Conservation (phyloP, 129 eudicot genomes). For the Pseudognaphalium luteoalbum region DNA sequence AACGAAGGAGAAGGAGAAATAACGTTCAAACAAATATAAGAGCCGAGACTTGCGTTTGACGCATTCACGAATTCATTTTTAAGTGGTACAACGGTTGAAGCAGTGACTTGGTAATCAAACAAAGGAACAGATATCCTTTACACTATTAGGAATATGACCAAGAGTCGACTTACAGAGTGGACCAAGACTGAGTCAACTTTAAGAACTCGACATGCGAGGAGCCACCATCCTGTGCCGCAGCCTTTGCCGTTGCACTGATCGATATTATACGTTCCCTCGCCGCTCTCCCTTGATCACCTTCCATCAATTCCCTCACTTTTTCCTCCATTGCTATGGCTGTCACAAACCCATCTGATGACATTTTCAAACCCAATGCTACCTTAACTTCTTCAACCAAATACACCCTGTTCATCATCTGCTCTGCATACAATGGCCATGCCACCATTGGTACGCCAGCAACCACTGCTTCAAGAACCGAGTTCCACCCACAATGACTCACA, state of each 20-base stretch:
- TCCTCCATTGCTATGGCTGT: conserved; percentile 13
- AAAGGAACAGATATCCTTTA: no score
- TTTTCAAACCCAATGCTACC: conserved; percentile 46
- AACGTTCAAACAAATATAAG: no score
- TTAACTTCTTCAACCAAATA: conserved; percentile 53
- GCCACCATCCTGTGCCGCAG: conserved; percentile 20
- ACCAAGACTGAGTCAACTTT: conserved; percentile 1
- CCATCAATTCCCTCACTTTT: conserved; percentile 30
- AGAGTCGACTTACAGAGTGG: background rate
- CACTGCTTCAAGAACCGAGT: conserved; percentile 64
- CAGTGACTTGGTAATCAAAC: no score
- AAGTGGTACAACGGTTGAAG: no score
- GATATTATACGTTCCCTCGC: conserved; percentile 19
- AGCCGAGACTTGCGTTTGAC: no score
- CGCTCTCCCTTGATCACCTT: conserved; percentile 26
- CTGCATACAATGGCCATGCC: conserved; percentile 75
- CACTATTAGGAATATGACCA: no score
- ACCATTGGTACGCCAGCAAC: conserved; percentile 62
- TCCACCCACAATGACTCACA: conserved; percentile 82
- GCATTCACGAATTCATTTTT: no score
- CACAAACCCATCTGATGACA: conserved; percentile 32
- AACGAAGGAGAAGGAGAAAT: no score
- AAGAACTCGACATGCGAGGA: conserved; percentile 18
- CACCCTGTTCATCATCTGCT: conserved; percentile 58
- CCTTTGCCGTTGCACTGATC: conserved; percentile 32